Base-by-base conservation (phyloP, 2,329 filamentous ascomycete species). In the Emergomyces pasteurianus region DNA sequence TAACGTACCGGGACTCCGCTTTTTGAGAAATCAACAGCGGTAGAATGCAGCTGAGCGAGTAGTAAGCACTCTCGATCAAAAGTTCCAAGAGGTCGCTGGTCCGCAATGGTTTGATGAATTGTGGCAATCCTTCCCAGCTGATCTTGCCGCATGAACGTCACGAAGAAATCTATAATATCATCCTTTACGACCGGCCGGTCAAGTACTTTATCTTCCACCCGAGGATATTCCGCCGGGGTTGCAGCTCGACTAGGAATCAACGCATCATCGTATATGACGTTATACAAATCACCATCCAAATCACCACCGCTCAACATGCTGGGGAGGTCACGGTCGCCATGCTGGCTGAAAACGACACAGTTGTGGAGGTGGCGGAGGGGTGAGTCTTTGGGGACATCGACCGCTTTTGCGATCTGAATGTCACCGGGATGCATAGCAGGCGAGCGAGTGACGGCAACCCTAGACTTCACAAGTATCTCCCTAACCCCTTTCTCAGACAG, bases 351-450 rank as follows among this genome's bases (percentile, higher is more conserved):
- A 0, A 88, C 83, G 18, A 95, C 80, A 62, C 89, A 92, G 67
- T 95, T 95, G 1, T 78, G 75, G 1, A 92, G 78, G 0, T 77
- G 69, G 1, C 75, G 74, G 0, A 95, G 77, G 0, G 88, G 83
- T 18, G 87, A 89, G 0, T 75, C 73, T 16, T 7, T 26, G 0
- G 64, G 64, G n/a, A 86, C 80, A 50, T 78, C 69, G 0, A 86
- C 78, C 10, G 87, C 87, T 2, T 70, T 71, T 0, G 81, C 87
- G 0, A 83, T 56, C 68, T 92, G 89, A 1, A 95, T 80, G 68
- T 95, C 90, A 0, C 90, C 90, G 0, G 89, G 88, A 68, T 95
- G 88, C 53, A 95, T 77, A 0, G 89, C 89, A 0, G 90, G 90
- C 0, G 87, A 89, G n/a, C 90, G 81, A 0, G 89, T 91, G 28